Conservation (phyloP, 768 basidiomycete species). For the Pholiota microspora region DNA sequence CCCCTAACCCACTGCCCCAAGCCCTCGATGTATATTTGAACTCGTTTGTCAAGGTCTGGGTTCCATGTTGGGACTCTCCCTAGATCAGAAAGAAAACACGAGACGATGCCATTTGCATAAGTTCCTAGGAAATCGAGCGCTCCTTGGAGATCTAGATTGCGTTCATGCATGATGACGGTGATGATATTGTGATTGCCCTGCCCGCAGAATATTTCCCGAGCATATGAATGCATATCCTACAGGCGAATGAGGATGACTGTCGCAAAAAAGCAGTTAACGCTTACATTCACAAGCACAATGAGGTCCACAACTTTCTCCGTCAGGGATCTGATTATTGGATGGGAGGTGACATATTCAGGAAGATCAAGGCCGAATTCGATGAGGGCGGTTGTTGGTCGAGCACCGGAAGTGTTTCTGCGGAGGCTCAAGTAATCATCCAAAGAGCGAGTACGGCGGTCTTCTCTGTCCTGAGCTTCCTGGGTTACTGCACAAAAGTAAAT, state of each 20-base stretch:
- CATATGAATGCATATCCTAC: conserved; percentile 41
- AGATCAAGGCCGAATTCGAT: conserved; percentile 58
- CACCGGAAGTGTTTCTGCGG: conserved; percentile 53
- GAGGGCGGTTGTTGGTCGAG: conserved; percentile 47
- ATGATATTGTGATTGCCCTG: conserved; percentile 40
- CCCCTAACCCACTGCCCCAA: conserved; percentile 38
- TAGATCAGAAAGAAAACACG: conserved; percentile 29
- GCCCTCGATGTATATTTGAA: conserved; percentile 35
- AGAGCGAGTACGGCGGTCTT: conserved; percentile 33
- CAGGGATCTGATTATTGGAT: conserved; percentile 46
- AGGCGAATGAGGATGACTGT: neutral
- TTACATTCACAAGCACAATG: conserved; percentile 33
- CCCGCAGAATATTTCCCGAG: conserved; percentile 37
- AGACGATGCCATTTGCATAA: conserved; percentile 28
- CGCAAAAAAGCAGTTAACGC: conserved; percentile 11
- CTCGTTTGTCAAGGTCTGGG: conserved; percentile 25
- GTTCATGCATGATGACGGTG: conserved; percentile 37
- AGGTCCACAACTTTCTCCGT: conserved; percentile 49
- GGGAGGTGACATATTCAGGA: conserved; percentile 51
- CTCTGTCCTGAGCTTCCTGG: conserved; percentile 41
- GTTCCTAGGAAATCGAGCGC: conserved; percentile 37
- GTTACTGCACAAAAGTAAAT: conserved; percentile 41
- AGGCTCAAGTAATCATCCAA: conserved; percentile 53
- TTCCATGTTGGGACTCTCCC: conserved; percentile 33
- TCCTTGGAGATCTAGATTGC: conserved; percentile 28